Base-by-base conservation (phyloP, 2,329 filamentous ascomycete species). In the Calonectria hawksworthii region DNA sequence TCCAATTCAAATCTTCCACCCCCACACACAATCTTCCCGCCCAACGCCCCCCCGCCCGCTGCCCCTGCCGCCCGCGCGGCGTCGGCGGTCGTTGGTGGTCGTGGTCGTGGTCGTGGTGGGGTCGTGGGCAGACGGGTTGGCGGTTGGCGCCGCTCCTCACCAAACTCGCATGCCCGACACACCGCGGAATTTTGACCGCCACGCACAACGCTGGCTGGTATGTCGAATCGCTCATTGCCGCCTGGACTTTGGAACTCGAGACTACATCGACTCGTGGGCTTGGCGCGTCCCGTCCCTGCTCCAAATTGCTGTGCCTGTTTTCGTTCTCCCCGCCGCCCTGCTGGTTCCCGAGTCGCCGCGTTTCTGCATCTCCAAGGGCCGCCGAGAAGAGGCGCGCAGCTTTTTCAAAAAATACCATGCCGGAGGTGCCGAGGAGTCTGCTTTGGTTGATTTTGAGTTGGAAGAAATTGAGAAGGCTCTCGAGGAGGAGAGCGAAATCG, bases 281-380 rank as follows among this genome's bases (percentile, higher is more conserved):
- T 89, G 88, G 87, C 84, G 88, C 38, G 81, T 88, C 18, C 88
- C 88, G 6, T 89, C 87, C 21, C 81, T 88, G 13, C 82, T 90
- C 5, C 88, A 90, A 76, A 50, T 72, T 7, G 82, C 80, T 56
- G 84, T 86, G 7, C 74, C 74, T n/a, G 11, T 69, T 4, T 11
- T 76, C 21, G 72, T 64, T 1, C 70, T 76, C 6, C 68, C 72
- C 10, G 74, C 65, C 4, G 64, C 64, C 6, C 8, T 73, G 11
- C 16, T 76, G 67, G 56, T 76, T 8, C 74, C 74, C 6, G 74
- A 76, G 7, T 74, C 68, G 1, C 74, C 74, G 1, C 72, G 74
- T 11, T 76, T 54, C 23, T 63, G 36, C 16, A 68, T 68, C n/a
- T 69, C 68, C 36, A 68, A 59, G 36, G 74, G 54, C 18, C 72